Percentiles rank a stretch among this genome's conserved stretches.
phyloP scores from a whole-genome alignment of 2,329 filamentous ascomycete genomes.

The Alternaria longipes region DNA sequence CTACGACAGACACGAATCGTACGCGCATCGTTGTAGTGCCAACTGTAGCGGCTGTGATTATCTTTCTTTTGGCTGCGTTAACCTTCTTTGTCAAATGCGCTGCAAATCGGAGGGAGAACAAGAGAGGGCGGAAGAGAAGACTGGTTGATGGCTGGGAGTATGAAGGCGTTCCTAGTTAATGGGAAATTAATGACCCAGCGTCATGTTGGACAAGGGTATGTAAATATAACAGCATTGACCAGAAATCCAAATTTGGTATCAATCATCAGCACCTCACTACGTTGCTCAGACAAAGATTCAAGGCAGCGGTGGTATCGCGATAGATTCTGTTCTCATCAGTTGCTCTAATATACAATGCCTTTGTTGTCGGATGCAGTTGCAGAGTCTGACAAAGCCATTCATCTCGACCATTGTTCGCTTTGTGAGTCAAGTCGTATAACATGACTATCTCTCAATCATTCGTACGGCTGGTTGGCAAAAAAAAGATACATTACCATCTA shows the following conservation, averaged over 20 bases:
- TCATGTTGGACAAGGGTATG: background rate
- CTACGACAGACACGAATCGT: conserved; percentile 54
- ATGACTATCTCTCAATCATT: background rate
- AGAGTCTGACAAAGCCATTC: background rate
- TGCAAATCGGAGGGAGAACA: conserved; percentile 65
- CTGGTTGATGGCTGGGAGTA: conserved; percentile 68
- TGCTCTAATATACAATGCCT: background rate
- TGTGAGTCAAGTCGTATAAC: conserved; percentile 1
- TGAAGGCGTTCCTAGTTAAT: conserved; percentile 68
- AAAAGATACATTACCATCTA: background rate
- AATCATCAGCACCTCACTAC: background rate
- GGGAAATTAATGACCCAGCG: background rate
- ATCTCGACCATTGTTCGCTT: background rate
- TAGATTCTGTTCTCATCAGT: background rate
- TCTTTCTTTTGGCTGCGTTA: conserved; percentile 67
- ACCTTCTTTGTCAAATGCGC: conserved; percentile 72
- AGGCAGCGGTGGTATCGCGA: background rate
- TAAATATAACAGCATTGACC: background rate
- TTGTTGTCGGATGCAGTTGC: background rate
- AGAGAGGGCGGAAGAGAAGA: conserved; percentile 60
- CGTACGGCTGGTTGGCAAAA: background rate
- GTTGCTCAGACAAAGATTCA: background rate
- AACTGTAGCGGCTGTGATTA: conserved; percentile 69
- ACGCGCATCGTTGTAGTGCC: conserved; percentile 66
- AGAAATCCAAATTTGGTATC: background rate